Conservation (phyloP, 805 yeast species). For the Pichia cabralensis region DNA sequence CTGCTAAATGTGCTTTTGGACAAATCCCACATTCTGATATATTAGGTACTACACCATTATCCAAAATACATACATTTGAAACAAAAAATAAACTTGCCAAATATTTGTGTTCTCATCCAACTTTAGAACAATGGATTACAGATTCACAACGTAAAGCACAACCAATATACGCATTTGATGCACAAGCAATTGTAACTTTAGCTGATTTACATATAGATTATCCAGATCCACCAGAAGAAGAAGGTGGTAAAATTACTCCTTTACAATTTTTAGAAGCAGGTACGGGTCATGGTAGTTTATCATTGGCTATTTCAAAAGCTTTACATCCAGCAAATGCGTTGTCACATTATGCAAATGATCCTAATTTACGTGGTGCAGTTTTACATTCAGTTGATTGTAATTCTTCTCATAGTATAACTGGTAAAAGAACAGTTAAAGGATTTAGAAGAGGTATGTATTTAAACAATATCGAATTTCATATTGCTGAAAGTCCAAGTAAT, state of each 20-base stretch:
- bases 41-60: slow-evolving; percentile 29
- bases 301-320: slow-evolving; percentile 32
- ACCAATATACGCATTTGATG: slow-evolving; percentile 42
- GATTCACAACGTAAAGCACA: slow-evolving; percentile 35
- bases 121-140: slow-evolving; percentile 38
- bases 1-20: slow-evolving; percentile 18
- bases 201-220: slow-evolving; percentile 36
- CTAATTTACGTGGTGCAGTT: slow-evolving; percentile 31
- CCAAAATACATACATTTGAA: slow-evolving; percentile 15
- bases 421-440: slow-evolving; percentile 28
- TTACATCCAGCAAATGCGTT: slow-evolving; percentile 37
- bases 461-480: slow-evolving; percentile 36
- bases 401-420: slow-evolving; percentile 31
- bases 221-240: slow-evolving; percentile 6
- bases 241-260: slow-evolving; percentile 18
- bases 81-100: slow-evolving; percentile 14
- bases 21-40: slow-evolving; percentile 29
- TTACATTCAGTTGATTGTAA: slow-evolving; percentile 37
- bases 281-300: slow-evolving; percentile 45
- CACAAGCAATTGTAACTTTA: slow-evolving; percentile 34
- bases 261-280: slow-evolving; percentile 41
- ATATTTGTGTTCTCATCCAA: slow-evolving; percentile 29
- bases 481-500: slow-evolving; percentile 29
- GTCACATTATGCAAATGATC: slow-evolving; percentile 10
- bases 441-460: slow-evolving; percentile 35